Percentiles rank a stretch among this genome's conserved stretches.
Conservation (phyloP, 768 basidiomycete genomes). For the Leccinum incarnatum region DNA sequence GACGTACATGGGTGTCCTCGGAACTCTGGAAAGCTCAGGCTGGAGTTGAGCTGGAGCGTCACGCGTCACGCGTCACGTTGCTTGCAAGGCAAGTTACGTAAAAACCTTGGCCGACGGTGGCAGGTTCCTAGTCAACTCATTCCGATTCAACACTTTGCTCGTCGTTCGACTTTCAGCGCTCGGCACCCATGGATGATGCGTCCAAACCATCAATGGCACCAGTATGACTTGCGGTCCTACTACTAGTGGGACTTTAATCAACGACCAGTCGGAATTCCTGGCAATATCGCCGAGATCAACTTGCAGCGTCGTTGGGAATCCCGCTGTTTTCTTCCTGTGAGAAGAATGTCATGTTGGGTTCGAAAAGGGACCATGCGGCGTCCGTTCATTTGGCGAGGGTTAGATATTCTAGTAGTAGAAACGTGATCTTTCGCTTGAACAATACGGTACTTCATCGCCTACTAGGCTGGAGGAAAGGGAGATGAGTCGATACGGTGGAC, state of each 20-base stretch:
- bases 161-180: background rate
- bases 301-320: background rate
- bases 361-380: background rate
- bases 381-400: background rate
- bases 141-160: background rate
- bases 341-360: background rate
- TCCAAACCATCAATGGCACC: background rate
- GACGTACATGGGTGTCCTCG: constrained; percentile 2
- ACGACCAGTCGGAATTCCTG: background rate
- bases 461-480: background rate
- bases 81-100: background rate
- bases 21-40: background rate
- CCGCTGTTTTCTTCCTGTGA: background rate
- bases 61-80: no score
- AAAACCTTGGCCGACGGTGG: background rate
- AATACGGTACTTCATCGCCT: background rate
- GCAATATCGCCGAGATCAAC: background rate
- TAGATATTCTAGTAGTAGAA: background rate
- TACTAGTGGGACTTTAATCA: background rate
- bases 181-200: background rate
- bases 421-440: background rate
- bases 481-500: background rate
- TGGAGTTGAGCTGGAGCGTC: background rate
- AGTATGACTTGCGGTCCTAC: background rate
- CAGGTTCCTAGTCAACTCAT: no score